These are phyloP conservation scores for Penicillium sp. DNA, from an alignment of 2,329 filamentous ascomycete species.

Conservation along the genomic window DNA sequence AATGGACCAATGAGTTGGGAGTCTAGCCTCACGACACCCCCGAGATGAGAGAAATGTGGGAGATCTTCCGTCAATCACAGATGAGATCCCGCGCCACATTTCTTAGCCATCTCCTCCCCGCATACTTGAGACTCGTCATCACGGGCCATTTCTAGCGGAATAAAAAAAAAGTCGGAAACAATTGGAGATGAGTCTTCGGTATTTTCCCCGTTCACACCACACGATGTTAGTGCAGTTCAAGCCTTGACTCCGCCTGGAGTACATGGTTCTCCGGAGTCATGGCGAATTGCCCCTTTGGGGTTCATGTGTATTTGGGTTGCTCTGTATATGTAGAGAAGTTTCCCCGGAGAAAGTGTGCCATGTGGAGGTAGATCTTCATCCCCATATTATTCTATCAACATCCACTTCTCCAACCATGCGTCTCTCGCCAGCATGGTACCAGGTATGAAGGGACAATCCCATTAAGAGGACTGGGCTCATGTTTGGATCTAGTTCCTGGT, in stretches of 20 bases:
- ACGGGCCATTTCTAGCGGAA: not conserved
- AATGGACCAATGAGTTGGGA: not conserved
- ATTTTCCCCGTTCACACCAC: not conserved
- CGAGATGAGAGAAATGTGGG: not conserved
- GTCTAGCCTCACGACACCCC: not conserved
- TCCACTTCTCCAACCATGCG: slow-evolving; percentile 42
- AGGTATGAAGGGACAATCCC: slow-evolving; percentile 39
- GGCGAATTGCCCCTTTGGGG: slow-evolving; percentile 5
- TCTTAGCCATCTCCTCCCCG: not conserved
- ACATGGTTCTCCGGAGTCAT: slow-evolving; percentile 3
- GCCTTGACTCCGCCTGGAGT: not conserved
- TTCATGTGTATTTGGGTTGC: not conserved
- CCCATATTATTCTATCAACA: slow-evolving; percentile 13
- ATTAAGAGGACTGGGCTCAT: not conserved
- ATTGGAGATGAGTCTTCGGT: not conserved
- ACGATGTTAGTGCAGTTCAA: not conserved
- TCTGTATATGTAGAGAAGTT: slow-evolving; percentile 15
- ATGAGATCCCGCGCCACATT: not conserved
- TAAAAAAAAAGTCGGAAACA: not conserved
- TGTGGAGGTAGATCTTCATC: slow-evolving; percentile 26
- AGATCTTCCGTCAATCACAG: slow-evolving; percentile 25
- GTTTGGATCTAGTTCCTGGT: slow-evolving; percentile 51
- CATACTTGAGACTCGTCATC: not conserved
- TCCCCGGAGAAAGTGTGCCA: slow-evolving; percentile 4
- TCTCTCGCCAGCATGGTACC: slow-evolving; percentile 58